Conservation (phyloP, 495 filamentous ascomycete species). For the Lichenothelia convexa region DNA sequence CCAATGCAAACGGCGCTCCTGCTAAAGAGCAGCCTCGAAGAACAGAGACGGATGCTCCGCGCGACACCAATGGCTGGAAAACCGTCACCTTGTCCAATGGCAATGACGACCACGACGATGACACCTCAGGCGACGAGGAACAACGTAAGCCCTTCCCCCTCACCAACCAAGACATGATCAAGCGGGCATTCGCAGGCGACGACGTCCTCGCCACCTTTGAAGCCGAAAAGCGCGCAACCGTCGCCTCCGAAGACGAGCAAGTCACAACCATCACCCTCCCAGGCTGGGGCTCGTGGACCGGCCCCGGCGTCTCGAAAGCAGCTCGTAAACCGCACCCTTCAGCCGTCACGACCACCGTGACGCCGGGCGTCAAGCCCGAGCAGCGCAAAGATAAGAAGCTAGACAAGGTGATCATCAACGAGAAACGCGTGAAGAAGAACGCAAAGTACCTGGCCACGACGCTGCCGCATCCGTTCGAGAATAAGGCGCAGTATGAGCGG, state of each 20-base stretch:
- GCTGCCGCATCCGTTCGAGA: constrained; percentile 78
- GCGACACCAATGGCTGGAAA: constrained; percentile 18
- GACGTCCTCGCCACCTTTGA: constrained; percentile 73
- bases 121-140: constrained; percentile 35
- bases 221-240: constrained; percentile 54
- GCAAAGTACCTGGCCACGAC: constrained; percentile 64
- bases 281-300: constrained; percentile 85
- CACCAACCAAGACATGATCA: constrained; percentile 64
- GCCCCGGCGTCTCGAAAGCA: constrained; percentile 54
- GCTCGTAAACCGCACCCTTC: constrained; percentile 34
- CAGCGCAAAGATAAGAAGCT: constrained; percentile 67
- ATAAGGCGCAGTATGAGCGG: constrained; percentile 73
- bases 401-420: constrained; percentile 73
- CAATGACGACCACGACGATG: constrained; percentile 29
- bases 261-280: constrained; percentile 68
- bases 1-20: neutral
- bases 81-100: constrained; percentile 14
- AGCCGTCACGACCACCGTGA: constrained; percentile 42
- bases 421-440: constrained; percentile 89
- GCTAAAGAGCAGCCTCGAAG: constrained; percentile 6
- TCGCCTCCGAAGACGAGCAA: constrained; percentile 70
- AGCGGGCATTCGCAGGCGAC: constrained; percentile 73
- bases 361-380: constrained; percentile 58
- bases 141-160: constrained; percentile 38
- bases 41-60: constrained; percentile 1